Conservation (phyloP, 2,329 filamentous ascomycete species). For the Stachybotrys elegans region DNA sequence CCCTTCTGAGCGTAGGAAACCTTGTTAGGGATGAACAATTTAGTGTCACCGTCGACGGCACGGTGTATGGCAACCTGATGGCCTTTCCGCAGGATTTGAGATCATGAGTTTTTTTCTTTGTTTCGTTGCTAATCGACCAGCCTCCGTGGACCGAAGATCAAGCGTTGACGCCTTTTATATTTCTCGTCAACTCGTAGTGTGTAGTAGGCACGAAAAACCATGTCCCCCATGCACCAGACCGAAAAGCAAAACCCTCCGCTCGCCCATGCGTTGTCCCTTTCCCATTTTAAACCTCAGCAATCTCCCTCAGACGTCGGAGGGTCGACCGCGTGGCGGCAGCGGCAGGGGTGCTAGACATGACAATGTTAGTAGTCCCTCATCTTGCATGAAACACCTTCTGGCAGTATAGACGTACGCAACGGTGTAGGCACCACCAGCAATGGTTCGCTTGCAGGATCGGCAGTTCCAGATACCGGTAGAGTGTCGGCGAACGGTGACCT, state of each 20-base stretch:
- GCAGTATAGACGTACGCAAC: constrained; percentile 79
- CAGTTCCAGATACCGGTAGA: constrained; percentile 97
- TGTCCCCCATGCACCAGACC: constrained; percentile 40
- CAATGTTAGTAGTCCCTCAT: constrained; percentile 19
- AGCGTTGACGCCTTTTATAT: constrained; percentile 32
- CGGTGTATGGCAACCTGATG: too few species aligned
- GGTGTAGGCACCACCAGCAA: constrained; percentile 73
- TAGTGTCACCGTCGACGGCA: too few species aligned
- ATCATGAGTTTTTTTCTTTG: constrained; percentile 31
- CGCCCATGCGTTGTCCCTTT: constrained; percentile 19
- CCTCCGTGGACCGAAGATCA: constrained; percentile 33
- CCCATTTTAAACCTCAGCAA: constrained; percentile 84
- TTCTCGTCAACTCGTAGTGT: constrained; percentile 34
- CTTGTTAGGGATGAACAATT: too few species aligned
- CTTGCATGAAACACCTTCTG: background rate
- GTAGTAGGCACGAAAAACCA: constrained; percentile 38
- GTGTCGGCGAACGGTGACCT: constrained; percentile 87
- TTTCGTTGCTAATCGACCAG: constrained; percentile 40
- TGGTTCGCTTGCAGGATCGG: constrained; percentile 87
- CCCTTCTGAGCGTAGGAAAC: background rate
- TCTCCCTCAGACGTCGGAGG: constrained; percentile 94
- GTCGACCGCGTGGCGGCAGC: constrained; percentile 93
- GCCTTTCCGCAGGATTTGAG: too few species aligned
- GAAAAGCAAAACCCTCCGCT: constrained; percentile 39
- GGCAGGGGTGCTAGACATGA: constrained; percentile 69